Evolutionary conservation across 352 stramenopile genomes (phyloP).

Genomic region (Globisporangium viniferum): DNA sequence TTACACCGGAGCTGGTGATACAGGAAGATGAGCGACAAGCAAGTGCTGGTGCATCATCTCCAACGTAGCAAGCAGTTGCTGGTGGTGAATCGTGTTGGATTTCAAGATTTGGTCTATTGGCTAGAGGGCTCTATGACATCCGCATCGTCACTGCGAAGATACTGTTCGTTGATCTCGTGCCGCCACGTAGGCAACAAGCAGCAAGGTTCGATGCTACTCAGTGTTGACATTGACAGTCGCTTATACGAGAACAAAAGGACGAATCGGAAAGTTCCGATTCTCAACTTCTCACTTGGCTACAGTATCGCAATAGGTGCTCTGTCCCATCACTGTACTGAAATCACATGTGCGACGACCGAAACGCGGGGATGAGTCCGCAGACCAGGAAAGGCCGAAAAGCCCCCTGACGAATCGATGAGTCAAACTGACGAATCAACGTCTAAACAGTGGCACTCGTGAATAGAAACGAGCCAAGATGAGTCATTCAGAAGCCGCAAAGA

Average conservation of each 20-base stretch:
- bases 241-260: not conserved
- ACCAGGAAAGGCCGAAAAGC: not conserved
- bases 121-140: not conserved
- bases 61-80: no score
- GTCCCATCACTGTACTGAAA: not conserved
- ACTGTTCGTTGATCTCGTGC: no score
- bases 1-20: no score
- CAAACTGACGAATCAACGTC: slow-evolving; percentile 6
- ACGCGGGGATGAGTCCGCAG: not conserved
- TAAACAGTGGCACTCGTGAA: not conserved
- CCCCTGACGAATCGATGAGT: not conserved
- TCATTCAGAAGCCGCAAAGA: not conserved
- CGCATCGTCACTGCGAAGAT: not conserved
- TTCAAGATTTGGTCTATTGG: not conserved
- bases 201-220: not conserved
- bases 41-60: no score
- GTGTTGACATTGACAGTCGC: not conserved
- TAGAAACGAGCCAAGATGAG: not conserved
- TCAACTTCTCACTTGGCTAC: no score
- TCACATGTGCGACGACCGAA: not conserved
- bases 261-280: no score
- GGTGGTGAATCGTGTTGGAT: no score
- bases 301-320: not conserved
- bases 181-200: no score
- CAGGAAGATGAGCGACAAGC: no score